Evolutionary conservation across 495 filamentous ascomycete species (phyloP).

Genomic region (Daldinia childiae): DNA sequence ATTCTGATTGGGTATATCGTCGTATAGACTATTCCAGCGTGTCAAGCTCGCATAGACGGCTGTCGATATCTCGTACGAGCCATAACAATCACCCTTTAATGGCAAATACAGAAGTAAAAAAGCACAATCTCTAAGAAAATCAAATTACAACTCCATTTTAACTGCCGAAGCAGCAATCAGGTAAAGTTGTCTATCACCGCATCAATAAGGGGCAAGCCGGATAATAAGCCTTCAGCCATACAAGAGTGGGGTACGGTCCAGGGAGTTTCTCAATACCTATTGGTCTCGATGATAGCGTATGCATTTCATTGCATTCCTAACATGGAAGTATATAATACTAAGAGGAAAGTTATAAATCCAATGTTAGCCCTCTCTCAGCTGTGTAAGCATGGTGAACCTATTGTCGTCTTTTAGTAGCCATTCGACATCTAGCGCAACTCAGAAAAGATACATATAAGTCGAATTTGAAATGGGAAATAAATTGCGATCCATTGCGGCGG

Average conservation of each 20-base stretch:
- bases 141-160: neutral
- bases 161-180: neutral
- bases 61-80: no score
- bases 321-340: neutral
- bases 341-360: neutral
- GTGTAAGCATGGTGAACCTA: neutral
- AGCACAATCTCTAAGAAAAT: neutral
- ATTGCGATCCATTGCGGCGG: neutral
- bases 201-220: slow-evolving; percentile 3
- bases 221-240: slow-evolving; percentile 9
- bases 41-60: no score
- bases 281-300: neutral
- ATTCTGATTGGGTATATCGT: no score
- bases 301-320: neutral
- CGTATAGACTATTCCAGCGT: no score
- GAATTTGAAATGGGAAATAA: neutral
- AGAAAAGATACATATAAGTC: neutral
- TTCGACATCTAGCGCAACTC: neutral
- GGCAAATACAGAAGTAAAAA: neutral
- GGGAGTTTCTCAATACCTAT: neutral
- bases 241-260: neutral
- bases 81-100: neutral
- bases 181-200: neutral
- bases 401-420: neutral
- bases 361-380: neutral